Percentiles rank a stretch among this genome's conserved stretches.
Conservation (phyloP, 495 filamentous ascomycete species). For the Neurospora tetrasperma region DNA sequence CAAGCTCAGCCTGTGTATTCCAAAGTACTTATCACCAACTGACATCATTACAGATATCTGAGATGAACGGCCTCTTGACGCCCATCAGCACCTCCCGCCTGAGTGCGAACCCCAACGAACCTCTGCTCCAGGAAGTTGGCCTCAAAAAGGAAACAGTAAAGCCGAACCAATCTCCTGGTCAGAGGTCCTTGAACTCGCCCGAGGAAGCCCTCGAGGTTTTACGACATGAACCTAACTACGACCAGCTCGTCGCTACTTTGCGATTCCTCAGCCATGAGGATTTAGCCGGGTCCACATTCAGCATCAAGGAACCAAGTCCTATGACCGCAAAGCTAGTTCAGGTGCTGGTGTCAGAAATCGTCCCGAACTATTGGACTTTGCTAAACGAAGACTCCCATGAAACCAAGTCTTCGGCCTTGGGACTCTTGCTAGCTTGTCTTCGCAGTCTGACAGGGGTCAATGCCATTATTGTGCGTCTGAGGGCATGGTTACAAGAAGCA, state of each 20-base stretch:
- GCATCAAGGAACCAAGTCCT: conserved; percentile 53
- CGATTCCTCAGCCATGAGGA: conserved; percentile 39
- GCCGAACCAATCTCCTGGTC: conserved; percentile 3
- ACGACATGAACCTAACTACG: conserved; percentile 52
- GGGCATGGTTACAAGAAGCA: conserved; percentile 36
- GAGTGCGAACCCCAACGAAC: not conserved
- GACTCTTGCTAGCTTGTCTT: conserved; percentile 54
- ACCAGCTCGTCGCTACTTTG: conserved; percentile 44
- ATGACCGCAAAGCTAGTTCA: conserved; percentile 60
- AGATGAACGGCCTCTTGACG: conserved; percentile 42
- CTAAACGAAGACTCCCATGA: conserved; percentile 36
- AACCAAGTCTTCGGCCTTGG: conserved; percentile 16
- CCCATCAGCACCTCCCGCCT: conserved; percentile 30
- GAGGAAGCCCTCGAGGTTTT: conserved; percentile 53
- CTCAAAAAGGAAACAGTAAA: conserved; percentile 10
- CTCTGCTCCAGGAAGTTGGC: conserved; percentile 12
- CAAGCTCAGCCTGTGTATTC: not conserved
- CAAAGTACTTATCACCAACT: conserved; percentile 4
- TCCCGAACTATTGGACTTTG: conserved; percentile 69
- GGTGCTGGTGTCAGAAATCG: conserved; percentile 53
- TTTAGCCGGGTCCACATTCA: conserved; percentile 31
- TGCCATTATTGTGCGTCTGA: conserved; percentile 53
- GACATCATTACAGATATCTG: not conserved
- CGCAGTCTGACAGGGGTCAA: conserved; percentile 63
- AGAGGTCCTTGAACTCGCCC: conserved; percentile 25